Conservation (phyloP, 257 asterid species). For the Nicotiana paniculata region DNA sequence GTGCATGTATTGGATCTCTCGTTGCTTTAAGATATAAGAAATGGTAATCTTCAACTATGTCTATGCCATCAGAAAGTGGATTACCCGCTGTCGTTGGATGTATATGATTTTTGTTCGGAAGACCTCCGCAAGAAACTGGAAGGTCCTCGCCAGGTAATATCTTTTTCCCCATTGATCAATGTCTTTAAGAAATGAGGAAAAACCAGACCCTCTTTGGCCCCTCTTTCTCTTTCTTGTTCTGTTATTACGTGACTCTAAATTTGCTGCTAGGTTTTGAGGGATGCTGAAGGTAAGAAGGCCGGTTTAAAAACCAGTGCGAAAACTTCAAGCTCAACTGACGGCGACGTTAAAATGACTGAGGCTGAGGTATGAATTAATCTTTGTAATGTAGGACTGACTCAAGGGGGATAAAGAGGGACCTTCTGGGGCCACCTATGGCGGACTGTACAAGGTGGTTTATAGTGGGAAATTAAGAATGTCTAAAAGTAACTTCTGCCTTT, state of each 20-base stretch:
- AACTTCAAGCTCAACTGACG: conserved; percentile 44
- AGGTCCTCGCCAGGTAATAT: conserved; percentile 76
- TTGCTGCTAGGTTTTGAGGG: conserved; percentile 60
- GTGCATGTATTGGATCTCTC: conserved; percentile 46
- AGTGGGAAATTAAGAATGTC: not conserved
- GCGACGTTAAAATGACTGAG: conserved; percentile 76
- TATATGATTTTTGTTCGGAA: conserved; percentile 89
- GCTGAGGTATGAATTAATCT: conserved; percentile 50
- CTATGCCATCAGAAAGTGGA: conserved; percentile 74
- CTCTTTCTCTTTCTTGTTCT: not conserved
- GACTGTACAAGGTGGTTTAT: not conserved
- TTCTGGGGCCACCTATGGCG: not conserved
- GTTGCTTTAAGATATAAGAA: not conserved
- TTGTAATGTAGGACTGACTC: not conserved
- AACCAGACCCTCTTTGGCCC: not conserved
- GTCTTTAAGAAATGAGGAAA: not conserved
- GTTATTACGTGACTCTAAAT: not conserved
- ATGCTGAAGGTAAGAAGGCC: conserved; percentile 83
- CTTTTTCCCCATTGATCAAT: conserved; percentile 11
- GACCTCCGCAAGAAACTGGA: conserved; percentile 78
- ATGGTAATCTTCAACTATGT: conserved; percentile 2
- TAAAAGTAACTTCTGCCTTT: not conserved
- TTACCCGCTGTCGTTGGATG: conserved; percentile 92
- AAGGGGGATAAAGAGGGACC: not conserved
- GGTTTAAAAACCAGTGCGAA: conserved; percentile 67